Conservation (phyloP, 306 rosid genomes). For the Mucuna pruriens region DNA sequence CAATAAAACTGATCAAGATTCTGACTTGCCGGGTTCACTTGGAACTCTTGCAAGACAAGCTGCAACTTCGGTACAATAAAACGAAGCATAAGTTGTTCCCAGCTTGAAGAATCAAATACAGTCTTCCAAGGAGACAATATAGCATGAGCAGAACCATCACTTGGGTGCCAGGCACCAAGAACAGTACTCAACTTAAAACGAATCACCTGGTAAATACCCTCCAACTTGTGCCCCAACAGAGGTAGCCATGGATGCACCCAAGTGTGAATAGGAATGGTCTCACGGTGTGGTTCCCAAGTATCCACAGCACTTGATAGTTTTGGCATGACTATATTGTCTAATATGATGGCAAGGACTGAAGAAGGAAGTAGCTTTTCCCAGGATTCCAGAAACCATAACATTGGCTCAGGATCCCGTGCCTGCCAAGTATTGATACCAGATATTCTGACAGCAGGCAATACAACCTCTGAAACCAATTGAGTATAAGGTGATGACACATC, state of each 20-base stretch:
- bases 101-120: slow-evolving; percentile 77
- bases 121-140: slow-evolving; percentile 86
- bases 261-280: slow-evolving; percentile 83
- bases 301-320: slow-evolving; percentile 78
- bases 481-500: slow-evolving; percentile 66
- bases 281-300: slow-evolving; percentile 87
- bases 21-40: slow-evolving; percentile 81
- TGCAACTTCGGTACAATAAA: slow-evolving; percentile 88
- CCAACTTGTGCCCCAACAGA: slow-evolving; percentile 72
- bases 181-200: slow-evolving; percentile 74
- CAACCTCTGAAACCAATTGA: slow-evolving; percentile 81
- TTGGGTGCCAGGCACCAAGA: slow-evolving; percentile 95
- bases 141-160: slow-evolving; percentile 78
- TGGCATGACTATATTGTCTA: slow-evolving; percentile 76
- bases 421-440: slow-evolving; percentile 85
- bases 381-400: slow-evolving; percentile 74
- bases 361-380: slow-evolving; percentile 84
- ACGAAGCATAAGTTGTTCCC: slow-evolving; percentile 86
- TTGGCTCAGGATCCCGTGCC: slow-evolving; percentile 89
- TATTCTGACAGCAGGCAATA: slow-evolving; percentile 86
- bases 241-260: slow-evolving; percentile 98
- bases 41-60: slow-evolving; percentile 80
- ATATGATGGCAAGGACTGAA: slow-evolving; percentile 60
- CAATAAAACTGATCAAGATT: slow-evolving; percentile 80
- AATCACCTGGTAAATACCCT: slow-evolving; percentile 71